Conservation (phyloP, 257 asterid species). For the Scutellaria baicalensis region DNA sequence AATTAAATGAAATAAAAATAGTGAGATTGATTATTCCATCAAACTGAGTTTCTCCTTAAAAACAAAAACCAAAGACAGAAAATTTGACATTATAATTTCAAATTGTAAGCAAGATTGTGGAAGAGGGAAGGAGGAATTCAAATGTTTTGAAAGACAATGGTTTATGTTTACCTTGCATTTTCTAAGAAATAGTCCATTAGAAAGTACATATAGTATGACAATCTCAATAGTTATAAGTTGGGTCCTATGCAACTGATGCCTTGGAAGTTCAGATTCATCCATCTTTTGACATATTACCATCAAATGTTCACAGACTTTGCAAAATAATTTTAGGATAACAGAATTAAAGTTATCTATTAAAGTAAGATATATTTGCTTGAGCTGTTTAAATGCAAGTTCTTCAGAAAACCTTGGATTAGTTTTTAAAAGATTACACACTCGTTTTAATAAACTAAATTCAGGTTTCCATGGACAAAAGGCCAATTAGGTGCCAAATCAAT, state of each 20-base stretch:
- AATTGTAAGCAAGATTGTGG: not conserved
- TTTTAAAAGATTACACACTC: too few species aligned
- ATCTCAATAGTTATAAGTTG: not conserved
- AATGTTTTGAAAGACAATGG: not conserved
- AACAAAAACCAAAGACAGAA: slow-evolving; percentile 1
- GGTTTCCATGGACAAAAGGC: too few species aligned
- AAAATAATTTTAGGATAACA: too few species aligned
- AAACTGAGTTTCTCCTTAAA: slow-evolving; percentile 9
- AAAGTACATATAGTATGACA: not conserved
- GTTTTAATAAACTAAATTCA: too few species aligned
- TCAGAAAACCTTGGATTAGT: too few species aligned
- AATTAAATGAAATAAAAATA: slow-evolving; percentile 13
- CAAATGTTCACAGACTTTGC: too few species aligned
- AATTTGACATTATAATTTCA: not conserved
- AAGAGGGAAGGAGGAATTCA: not conserved
- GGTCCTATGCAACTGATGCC: not conserved
- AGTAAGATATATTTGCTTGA: too few species aligned
- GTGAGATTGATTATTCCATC: slow-evolving; percentile 19
- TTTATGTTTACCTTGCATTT: not conserved
- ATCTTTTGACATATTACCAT: too few species aligned
- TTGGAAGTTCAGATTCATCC: not conserved
- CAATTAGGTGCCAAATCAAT: too few species aligned
- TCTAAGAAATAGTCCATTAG: not conserved
- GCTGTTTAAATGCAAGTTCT: too few species aligned
- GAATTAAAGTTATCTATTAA: too few species aligned